These are phyloP conservation scores for Pyrus betulifolia DNA, from an alignment of 306 rosid genomes.

Conservation along the genomic window DNA sequence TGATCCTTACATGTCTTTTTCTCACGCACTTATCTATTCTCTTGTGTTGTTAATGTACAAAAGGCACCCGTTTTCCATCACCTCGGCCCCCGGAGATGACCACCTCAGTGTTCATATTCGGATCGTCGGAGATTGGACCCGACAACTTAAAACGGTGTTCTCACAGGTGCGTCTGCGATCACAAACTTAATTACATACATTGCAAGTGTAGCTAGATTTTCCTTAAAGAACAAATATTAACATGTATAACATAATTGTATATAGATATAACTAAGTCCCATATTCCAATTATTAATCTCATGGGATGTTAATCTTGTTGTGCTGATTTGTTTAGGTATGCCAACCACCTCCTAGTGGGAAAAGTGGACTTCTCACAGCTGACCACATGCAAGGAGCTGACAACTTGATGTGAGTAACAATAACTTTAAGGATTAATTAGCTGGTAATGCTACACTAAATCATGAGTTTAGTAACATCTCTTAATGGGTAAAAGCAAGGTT, in stretches of 20 bases:
- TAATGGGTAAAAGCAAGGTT: too few relatives aligned
- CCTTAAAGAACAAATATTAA: background rate
- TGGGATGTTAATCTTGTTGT: background rate
- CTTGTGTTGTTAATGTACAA: background rate
- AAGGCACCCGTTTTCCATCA: constrained; percentile 73
- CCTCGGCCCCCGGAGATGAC: constrained; percentile 62
- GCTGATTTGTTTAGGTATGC: constrained; percentile 39
- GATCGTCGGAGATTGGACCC: constrained; percentile 55
- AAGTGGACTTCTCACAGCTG: constrained; percentile 55
- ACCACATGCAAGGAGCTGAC: constrained; percentile 7
- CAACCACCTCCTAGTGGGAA: constrained; percentile 38
- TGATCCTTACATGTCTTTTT: background rate
- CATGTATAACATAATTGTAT: background rate
- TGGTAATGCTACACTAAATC: too few relatives aligned
- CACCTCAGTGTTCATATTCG: constrained; percentile 61
- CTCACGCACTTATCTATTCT: background rate
- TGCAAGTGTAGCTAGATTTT: background rate
- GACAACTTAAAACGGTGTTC: constrained; percentile 42
- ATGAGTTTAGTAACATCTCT: too few relatives aligned
- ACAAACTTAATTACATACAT: too few relatives aligned
- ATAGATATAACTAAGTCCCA: background rate
- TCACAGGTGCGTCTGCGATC: constrained; percentile 29
- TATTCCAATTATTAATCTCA: too few relatives aligned
- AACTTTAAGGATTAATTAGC: too few relatives aligned
- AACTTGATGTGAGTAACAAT: background rate